Conservation (phyloP, 2,329 filamentous ascomycete species). For the Coniochaeta sp. region DNA sequence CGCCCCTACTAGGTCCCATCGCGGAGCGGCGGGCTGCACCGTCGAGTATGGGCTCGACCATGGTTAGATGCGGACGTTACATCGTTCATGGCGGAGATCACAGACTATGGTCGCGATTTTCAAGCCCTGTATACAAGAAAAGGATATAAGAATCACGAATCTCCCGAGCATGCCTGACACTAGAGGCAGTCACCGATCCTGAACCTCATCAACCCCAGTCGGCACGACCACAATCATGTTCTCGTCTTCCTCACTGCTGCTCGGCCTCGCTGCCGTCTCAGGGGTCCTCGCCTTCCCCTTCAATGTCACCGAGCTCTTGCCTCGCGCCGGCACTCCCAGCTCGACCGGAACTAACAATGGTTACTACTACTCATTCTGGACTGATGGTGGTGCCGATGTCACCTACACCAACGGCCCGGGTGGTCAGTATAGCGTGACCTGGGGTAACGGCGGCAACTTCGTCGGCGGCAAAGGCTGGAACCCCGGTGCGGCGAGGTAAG, state of each 20-base stretch:
- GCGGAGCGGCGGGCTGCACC: background rate
- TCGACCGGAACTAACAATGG: slow-evolving; percentile 31
- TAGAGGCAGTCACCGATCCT: background rate
- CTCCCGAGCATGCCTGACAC: background rate
- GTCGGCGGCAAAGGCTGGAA: slow-evolving; percentile 53
- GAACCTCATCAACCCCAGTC: background rate
- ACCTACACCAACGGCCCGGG: slow-evolving; percentile 30
- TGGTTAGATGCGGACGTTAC: background rate
- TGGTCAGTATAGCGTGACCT: slow-evolving; percentile 33
- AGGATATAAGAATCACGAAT: background rate
- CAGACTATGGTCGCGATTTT: background rate
- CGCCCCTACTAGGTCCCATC: background rate
- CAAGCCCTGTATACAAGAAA: background rate
- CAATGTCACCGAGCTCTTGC: slow-evolving; percentile 22
- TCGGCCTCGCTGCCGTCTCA: slow-evolving; percentile 6
- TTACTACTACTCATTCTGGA: slow-evolving; percentile 33
- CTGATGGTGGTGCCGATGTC: slow-evolving; percentile 28
- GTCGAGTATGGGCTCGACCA: background rate
- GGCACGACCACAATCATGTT: slow-evolving; percentile 20
- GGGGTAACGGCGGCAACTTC: slow-evolving; percentile 41
- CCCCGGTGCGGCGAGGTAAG: slow-evolving; percentile 41
- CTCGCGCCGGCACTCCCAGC: slow-evolving; percentile 30
- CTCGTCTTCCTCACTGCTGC: slow-evolving; percentile 24
- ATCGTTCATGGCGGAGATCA: background rate
- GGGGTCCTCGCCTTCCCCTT: slow-evolving; percentile 16